These are phyloP conservation scores for Chloranthus sessilifolius DNA, from an alignment of 164 flowering plant genomes.

Conservation along the genomic window DNA sequence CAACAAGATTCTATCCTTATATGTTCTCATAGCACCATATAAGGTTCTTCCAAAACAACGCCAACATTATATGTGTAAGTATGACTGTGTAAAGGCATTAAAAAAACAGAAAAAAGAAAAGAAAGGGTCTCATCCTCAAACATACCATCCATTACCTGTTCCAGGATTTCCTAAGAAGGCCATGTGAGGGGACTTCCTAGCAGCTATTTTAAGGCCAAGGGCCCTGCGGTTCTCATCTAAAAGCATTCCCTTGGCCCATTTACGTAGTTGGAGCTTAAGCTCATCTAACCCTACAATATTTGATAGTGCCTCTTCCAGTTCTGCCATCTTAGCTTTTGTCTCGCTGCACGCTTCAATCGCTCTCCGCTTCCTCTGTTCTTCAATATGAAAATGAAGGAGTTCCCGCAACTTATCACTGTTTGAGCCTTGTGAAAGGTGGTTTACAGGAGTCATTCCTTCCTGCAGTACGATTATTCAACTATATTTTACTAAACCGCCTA, in stretches of 20 bases:
- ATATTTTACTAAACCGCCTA: background rate
- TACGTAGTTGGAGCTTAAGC: constrained; percentile 74
- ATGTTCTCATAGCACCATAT: too few relatives aligned
- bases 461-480: constrained; percentile 20
- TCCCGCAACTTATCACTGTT: constrained; percentile 60
- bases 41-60: too few relatives aligned
- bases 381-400: constrained; percentile 51
- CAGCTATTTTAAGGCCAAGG: constrained; percentile 79
- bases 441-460: constrained; percentile 88
- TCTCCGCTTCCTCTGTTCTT: constrained; percentile 68
- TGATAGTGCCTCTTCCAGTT: constrained; percentile 68
- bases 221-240: constrained; percentile 96
- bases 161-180: constrained; percentile 99
- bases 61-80: background rate
- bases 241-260: constrained; percentile 99
- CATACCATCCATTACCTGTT: constrained; percentile 53
- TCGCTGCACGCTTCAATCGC: constrained; percentile 86
- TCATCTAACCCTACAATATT: constrained; percentile 84
- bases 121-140: background rate
- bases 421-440: constrained; percentile 77
- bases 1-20: too few relatives aligned
- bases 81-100: background rate
- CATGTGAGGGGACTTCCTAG: constrained; percentile 90
- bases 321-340: constrained; percentile 86
- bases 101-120: background rate